Base-by-base conservation (phyloP, 306 rosid genomes). In the Inga oerstediana region DNA sequence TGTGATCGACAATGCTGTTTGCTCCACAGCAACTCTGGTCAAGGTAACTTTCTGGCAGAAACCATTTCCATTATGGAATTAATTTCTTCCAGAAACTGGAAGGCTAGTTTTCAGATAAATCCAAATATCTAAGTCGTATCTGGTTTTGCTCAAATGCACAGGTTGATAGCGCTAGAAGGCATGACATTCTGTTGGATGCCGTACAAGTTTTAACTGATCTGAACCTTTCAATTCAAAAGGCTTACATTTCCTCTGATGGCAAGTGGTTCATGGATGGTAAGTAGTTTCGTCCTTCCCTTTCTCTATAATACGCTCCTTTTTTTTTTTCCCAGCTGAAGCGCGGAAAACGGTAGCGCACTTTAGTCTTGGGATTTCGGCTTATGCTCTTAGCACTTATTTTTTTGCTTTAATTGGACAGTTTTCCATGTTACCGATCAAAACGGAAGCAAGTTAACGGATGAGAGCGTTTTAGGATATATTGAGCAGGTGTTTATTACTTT, bases 211-310 rank as follows among this genome's bases (percentile, higher is more conserved):
- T 96, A 37, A 90, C 93, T 41, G 99, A 96, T 85, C 81, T 92
- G 15, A 92, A 96, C 69, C 97, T 96, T 78, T 82, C 87, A 10
- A 96, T 96, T 32, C 90, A 91, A 86, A 96, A 96, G 77, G 99
- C 98, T 2, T 92, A 96, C 80, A 91, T 96, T 84, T 96, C 97
- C 61, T 94, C 98, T 1, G 99, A 96, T 85, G 99, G 97, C 49
- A 89, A 74, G 46, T 96, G 99, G 99, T 94, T 92, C 94, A 96
- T 96, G 99, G 97, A 92, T 88, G 99, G 99, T 96, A 83, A 76
- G 90, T 72, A 62, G 5, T 51, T 20, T 58, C 17, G 8, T 45
- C 19, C 35, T 86, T 41, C n/a, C 16, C 27, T 12, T 56, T 80
- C 30, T 59, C 64, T 39, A 10, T 46, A 30, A 27, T 81, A n/a